phyloP scores from a whole-genome alignment of 1,284 basidiomycete genomes.

The Schizophyllum amplum region DNA sequence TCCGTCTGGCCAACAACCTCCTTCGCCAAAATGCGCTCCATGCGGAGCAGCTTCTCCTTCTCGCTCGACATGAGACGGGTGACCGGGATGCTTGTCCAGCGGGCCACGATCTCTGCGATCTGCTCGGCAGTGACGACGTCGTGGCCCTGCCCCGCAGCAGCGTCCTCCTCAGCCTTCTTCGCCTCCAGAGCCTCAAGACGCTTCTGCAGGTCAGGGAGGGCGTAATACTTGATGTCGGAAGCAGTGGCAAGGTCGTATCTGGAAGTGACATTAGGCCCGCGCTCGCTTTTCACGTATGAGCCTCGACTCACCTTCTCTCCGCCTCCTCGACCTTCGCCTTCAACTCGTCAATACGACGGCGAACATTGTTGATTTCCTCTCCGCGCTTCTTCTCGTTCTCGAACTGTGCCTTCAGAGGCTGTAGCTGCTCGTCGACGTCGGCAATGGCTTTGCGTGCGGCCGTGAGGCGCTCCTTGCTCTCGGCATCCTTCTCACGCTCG shows the following conservation, averaged over 20 bases:
- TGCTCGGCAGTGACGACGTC: conserved; percentile 87
- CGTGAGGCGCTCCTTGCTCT: conserved; percentile 84
- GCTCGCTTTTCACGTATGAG: too few species aligned
- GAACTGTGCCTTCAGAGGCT: conserved; percentile 82
- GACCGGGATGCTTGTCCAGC: conserved; percentile 90
- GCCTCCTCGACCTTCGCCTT: conserved; percentile 93
- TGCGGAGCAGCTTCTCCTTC: conserved; percentile 79
- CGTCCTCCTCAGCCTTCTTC: conserved; percentile 70
- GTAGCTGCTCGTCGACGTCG: conserved; percentile 85
- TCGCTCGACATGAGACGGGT: conserved; percentile 85
- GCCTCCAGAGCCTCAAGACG: conserved; percentile 68
- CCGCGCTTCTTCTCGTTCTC: conserved; percentile 86
- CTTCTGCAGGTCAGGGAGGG: conserved; percentile 84
- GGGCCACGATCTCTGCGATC: conserved; percentile 85
- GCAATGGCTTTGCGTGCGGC: conserved; percentile 76
- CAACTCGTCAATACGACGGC: conserved; percentile 86
- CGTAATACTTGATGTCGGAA: conserved; percentile 89
- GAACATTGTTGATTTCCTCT: conserved; percentile 77
- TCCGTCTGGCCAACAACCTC: conserved; percentile 86
- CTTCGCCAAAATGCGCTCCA: conserved; percentile 62
- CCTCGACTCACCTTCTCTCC: conserved; percentile 75
- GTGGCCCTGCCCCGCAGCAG: conserved; percentile 41
- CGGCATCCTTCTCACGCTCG: conserved; percentile 87
- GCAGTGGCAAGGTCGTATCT: conserved; percentile 79
- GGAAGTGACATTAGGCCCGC: too few species aligned